Evolutionary conservation across 768 basidiomycete species (phyloP).

Genomic region (Rhizopogon vesiculosus): DNA sequence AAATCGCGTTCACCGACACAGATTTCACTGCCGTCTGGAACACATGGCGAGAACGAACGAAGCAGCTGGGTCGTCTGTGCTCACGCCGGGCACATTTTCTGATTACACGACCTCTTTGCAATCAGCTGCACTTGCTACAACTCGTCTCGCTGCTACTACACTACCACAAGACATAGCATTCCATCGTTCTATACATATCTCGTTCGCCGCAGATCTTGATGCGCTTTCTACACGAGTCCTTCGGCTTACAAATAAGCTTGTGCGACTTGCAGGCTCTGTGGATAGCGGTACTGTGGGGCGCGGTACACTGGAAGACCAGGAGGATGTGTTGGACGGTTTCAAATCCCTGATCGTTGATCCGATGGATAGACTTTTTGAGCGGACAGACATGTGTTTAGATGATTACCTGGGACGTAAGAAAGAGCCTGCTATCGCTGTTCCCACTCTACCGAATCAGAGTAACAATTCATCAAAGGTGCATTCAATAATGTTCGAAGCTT

Average conservation of each 20-base stretch:
- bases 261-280: conserved; percentile 46
- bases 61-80: not conserved
- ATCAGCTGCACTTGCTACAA: conserved; percentile 55
- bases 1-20: not conserved
- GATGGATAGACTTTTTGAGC: conserved; percentile 82
- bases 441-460: conserved; percentile 27
- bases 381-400: conserved; percentile 82
- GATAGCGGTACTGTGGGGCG: conserved; percentile 27
- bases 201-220: conserved; percentile 69
- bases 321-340: conserved; percentile 84
- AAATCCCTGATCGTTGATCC: conserved; percentile 73
- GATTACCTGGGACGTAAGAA: conserved; percentile 68
- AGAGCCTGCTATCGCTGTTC: conserved; percentile 57
- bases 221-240: conserved; percentile 62
- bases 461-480: conserved; percentile 29
- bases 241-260: conserved; percentile 56
- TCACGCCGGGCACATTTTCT: conserved; percentile 37
- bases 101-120: conserved; percentile 57
- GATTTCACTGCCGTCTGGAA: not conserved
- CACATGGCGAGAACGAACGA: not conserved
- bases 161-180: conserved; percentile 80
- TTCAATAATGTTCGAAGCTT: not conserved
- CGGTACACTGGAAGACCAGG: conserved; percentile 53
- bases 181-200: conserved; percentile 80
- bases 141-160: conserved; percentile 49